Conservation (phyloP, 1,284 basidiomycete species). For the Naganishia albida region DNA sequence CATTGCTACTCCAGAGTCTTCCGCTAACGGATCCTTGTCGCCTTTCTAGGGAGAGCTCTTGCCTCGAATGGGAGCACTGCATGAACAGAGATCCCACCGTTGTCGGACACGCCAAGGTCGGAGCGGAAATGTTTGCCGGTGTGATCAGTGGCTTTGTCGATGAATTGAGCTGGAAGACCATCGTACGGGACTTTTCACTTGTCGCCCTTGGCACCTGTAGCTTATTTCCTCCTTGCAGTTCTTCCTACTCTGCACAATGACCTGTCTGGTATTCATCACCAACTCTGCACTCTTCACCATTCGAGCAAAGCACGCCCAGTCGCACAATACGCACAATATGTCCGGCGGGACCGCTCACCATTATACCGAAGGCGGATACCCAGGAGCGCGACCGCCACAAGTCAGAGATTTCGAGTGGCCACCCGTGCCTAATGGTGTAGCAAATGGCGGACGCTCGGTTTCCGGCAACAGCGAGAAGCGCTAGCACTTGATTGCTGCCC, state of each 20-base stretch:
- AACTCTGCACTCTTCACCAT: slow-evolving; percentile 69
- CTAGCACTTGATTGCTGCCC: neutral
- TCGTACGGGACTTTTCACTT: slow-evolving; percentile 62
- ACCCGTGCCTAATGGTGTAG: neutral
- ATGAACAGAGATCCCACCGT: slow-evolving; percentile 91
- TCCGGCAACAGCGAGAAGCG: slow-evolving; percentile 10
- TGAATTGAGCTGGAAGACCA: slow-evolving; percentile 93
- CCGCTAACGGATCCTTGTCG: neutral
- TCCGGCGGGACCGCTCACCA: neutral
- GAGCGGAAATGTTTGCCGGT: slow-evolving; percentile 92
- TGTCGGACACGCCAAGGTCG: slow-evolving; percentile 82
- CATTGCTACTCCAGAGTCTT: neutral
- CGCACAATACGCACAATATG: neutral
- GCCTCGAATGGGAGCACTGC: slow-evolving; percentile 88
- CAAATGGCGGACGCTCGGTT: slow-evolving; percentile 1
- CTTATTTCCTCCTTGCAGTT: slow-evolving; percentile 56
- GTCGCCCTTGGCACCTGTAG: neutral
- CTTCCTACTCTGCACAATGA: slow-evolving; percentile 74
- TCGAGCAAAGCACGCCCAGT: slow-evolving; percentile 40
- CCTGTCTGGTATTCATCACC: slow-evolving; percentile 77
- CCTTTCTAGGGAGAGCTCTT: slow-evolving; percentile 62
- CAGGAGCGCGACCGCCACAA: slow-evolving; percentile 17
- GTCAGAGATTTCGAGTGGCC: slow-evolving; percentile 29
- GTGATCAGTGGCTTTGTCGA: slow-evolving; percentile 96
- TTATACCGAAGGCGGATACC: neutral